These are phyloP conservation scores for Thuja plicata DNA, from an alignment of 83 land plant species.

Conservation along the genomic window DNA sequence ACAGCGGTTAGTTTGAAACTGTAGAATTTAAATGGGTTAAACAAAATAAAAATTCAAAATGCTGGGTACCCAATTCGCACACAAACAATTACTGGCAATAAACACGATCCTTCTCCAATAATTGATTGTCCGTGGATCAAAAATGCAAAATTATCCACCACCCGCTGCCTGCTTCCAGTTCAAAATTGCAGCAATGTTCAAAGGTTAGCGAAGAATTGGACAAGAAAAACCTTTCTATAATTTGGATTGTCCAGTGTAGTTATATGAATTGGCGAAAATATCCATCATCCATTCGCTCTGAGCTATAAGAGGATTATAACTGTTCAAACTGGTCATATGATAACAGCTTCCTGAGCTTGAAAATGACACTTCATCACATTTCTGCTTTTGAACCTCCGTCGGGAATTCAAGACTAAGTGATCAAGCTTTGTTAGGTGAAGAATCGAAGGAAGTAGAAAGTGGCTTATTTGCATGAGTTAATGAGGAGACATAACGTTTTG, in stretches of 20 bases:
- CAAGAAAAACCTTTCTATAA: background rate
- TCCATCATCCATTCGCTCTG: background rate
- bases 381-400: conserved; percentile 7
- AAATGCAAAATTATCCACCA: background rate
- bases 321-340: background rate
- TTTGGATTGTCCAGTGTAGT: background rate
- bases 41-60: background rate
- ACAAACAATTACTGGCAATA: background rate
- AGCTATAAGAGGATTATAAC: background rate
- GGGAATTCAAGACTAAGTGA: background rate
- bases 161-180: background rate
- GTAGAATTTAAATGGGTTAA: background rate
- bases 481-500: background rate
- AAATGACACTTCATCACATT: background rate
- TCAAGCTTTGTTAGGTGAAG: background rate
- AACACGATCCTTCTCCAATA: background rate
- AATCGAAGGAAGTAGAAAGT: background rate
- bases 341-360: background rate
- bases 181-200: background rate
- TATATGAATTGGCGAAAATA: background rate
- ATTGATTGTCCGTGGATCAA: background rate
- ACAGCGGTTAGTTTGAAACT: background rate
- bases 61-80: background rate
- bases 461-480: background rate
- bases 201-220: background rate